Conservation (phyloP, 192 early-diverging fungal genomes). For the Powellomyces hirtus region DNA sequence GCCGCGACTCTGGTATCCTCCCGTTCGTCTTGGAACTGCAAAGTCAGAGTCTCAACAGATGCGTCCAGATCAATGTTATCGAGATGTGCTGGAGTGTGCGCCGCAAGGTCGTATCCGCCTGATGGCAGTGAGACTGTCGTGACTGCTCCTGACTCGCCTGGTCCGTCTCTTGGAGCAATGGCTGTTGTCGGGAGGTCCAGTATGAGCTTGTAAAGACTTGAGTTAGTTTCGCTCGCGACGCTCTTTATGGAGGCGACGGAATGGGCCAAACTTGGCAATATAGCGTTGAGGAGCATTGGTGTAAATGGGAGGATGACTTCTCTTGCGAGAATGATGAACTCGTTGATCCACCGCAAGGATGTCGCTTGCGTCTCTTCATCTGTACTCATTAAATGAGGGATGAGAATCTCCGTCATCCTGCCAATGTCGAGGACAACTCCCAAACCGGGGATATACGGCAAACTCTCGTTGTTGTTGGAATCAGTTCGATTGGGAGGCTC, state of each 20-base stretch:
- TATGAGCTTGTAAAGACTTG: constrained; percentile 75
- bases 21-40: constrained; percentile 79
- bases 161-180: background rate
- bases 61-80: constrained; percentile 76
- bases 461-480: background rate
- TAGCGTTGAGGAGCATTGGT: constrained; percentile 74
- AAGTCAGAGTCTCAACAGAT: constrained; percentile 75
- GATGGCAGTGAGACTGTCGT: background rate
- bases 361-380: constrained; percentile 90
- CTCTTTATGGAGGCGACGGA: constrained; percentile 45
- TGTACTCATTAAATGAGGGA: constrained; percentile 71
- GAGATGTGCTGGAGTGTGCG: background rate
- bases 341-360: constrained; percentile 88
- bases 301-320: constrained; percentile 81
- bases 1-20: constrained; percentile 91
- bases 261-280: constrained; percentile 86
- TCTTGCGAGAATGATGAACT: constrained; percentile 80
- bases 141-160: no score
- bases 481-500: background rate
- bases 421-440: constrained; percentile 81
- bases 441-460: constrained; percentile 71
- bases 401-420: constrained; percentile 78
- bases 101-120: background rate
- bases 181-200: constrained; percentile 43
- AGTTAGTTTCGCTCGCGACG: constrained; percentile 81